Evolutionary conservation across 2,329 filamentous ascomycete genomes (phyloP), one percentile per base, ranked within the genome.

Genomic region (Cercospora brassicicola): DNA sequence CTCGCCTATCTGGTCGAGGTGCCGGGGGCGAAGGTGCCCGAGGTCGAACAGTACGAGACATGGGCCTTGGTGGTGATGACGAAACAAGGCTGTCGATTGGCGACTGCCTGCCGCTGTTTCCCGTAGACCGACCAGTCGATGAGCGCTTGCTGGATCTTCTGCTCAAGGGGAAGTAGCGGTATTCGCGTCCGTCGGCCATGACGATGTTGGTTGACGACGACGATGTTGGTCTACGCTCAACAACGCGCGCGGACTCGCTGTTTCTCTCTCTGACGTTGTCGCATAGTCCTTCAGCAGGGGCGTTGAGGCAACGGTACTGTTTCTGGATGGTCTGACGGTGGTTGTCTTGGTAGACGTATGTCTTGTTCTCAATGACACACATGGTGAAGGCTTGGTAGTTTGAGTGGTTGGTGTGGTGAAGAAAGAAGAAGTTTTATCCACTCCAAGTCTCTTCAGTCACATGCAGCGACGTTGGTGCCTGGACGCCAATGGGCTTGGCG

Each of bases 351-450:
- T 75, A 71, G 59, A 72, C 39, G 67, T 77, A 76, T 23, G 73
- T 74, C 63, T 72, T 74, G 45, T 65, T 69, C 42, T 77, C 74
- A 59, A 78, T 65, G 30, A 77, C 66, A 60, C 76, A 78, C 76
- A 78, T 78, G n/a, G 67, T 67, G 62, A 48, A 18, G 48, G 51
- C 18, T 42, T 45, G 30, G 20, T 57, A n/a, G 62, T 9, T 31
- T 23, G 36, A 20, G 30, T 33, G 62, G 10, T 10, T 56, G 30
- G 18, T 48, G 36, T 15, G 9, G 26, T 51, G 28, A 13, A 18
- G 26, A 18, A 28, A 20, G 28, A 18, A 57, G 55, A 57, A 45
- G 30, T 18, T 57, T 39, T 39, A 13, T 23, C 8, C 28, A 45
- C 10, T 11, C 11, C 30, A 30, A 53, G 39, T 48, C 23, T 39